These are phyloP conservation scores for Blastobotrys capitulatus DNA, from an alignment of 1,139 yeast genomes.

Conservation along the genomic window DNA sequence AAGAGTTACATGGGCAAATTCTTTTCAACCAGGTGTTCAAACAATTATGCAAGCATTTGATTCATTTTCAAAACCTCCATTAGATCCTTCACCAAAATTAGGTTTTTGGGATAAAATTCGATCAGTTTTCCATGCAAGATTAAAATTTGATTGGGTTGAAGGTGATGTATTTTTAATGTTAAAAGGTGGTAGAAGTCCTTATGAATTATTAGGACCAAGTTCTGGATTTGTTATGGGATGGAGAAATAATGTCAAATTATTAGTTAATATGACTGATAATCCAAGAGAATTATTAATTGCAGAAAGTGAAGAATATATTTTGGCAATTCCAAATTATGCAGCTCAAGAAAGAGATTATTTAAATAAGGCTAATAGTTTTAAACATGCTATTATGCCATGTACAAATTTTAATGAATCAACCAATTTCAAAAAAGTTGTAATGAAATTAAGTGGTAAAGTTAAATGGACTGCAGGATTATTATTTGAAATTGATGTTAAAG, in stretches of 20 bases:
- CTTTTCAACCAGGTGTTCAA: slow-evolving; percentile 78
- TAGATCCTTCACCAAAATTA: slow-evolving; percentile 76
- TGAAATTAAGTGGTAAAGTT: slow-evolving; percentile 49
- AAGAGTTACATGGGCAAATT: slow-evolving; percentile 79
- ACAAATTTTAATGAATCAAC: slow-evolving; percentile 25
- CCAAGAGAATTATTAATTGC: slow-evolving; percentile 60
- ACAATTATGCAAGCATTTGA: slow-evolving; percentile 77
- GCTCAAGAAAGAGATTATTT: slow-evolving; percentile 32
- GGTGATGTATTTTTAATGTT: slow-evolving; percentile 45
- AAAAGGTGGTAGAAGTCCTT: slow-evolving; percentile 77
- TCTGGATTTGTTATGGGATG: slow-evolving; percentile 83
- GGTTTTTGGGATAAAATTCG: slow-evolving; percentile 82
- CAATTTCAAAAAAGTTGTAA: slow-evolving; percentile 41
- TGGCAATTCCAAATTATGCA: slow-evolving; percentile 54
- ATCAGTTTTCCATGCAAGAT: slow-evolving; percentile 52
- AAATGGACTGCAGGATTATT: slow-evolving; percentile 46
- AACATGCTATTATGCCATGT: slow-evolving; percentile 19
- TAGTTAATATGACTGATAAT: slow-evolving; percentile 56
- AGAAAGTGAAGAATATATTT: slow-evolving; percentile 58
- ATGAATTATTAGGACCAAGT: slow-evolving; percentile 57
- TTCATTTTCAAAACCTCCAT: slow-evolving; percentile 72
- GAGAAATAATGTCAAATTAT: slow-evolving; percentile 56
- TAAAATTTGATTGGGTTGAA: slow-evolving; percentile 44
- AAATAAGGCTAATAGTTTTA: slow-evolving; percentile 17
- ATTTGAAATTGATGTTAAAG: slow-evolving; percentile 40